Evolutionary conservation across 179 eudicot species (phyloP), one percentile per base, ranked within the genome.

Genomic region (Dionaea muscipula): DNA sequence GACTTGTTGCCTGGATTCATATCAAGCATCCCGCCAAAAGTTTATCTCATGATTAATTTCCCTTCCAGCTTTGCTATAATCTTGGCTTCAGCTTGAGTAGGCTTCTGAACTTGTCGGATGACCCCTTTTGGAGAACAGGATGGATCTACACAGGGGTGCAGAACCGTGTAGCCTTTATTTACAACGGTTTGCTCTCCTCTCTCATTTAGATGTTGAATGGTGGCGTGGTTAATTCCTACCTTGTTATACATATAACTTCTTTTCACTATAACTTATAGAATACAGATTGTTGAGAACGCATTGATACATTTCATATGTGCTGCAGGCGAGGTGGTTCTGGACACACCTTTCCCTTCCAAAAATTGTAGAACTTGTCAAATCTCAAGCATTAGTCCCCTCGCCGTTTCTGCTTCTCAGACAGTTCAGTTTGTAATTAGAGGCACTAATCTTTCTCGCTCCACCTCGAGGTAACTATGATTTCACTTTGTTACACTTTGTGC

Each of bases 81-180:
- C 57, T 85, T 59, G 67, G 62, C 75, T 75, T 76, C 68, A 72
- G 75, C 69, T 71, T 88, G 71, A 67, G 66, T 61, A 82, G 68
- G 68, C 96, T 88, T 71, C 62, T 88, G 63, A 71, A 78, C 51
- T 56, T 62, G 52, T 83, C 88, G 16, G 50, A 73, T 41, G 78
- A 88, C 49, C 64, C 81, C 51, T 85, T 88, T 39, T 88, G 96
- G 96, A 88, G 75, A 65, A 75, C 84, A 7, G 96, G 96, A 63
- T 88, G 94, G 96, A 74, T 85, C 60, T 88, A 81, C 61, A 49
- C 84, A 49, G 75, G 88, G 69, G 78, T 85, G 62, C 79, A 51
- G 59, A 82, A 85, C 57, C 80, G 66, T 48, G 82, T 72, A 47
- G 76, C 91, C 53, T 78, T 85, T 66, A 38, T 79, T 44, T 81